A percentile compares a stretch with the other conserved stretches of the same genome.
phyloP scores from a whole-genome alignment of 352 stramenopile genomes.

The Phytophthora nicotianae region DNA sequence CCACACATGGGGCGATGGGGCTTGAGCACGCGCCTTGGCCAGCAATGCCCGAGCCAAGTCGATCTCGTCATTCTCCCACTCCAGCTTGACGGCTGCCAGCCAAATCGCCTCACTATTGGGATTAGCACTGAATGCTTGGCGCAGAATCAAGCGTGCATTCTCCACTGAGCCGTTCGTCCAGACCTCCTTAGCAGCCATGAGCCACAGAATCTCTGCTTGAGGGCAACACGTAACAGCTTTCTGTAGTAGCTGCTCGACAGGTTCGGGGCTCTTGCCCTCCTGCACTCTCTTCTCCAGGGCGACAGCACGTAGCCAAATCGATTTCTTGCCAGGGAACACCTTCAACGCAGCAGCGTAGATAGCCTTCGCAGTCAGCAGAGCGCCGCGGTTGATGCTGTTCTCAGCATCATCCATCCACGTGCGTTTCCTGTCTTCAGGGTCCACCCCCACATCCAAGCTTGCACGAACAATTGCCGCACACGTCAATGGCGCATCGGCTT shows the following conservation, averaged over 20 bases:
- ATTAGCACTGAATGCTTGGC: conserved; percentile 96
- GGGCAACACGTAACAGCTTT: conserved; percentile 94
- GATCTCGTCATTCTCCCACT: conserved; percentile 98
- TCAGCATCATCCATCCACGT: conserved; percentile 99
- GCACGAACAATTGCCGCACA: conserved; percentile 94
- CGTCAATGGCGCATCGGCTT: conserved; percentile 90
- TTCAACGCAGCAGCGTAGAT: conserved; percentile 94
- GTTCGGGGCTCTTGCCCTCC: conserved; percentile 72
- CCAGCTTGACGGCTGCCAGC: conserved; percentile 98
- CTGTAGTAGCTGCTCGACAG: conserved; percentile 89
- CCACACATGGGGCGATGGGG: conserved; percentile 93
- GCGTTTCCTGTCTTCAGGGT: conserved; percentile 95
- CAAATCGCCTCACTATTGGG: conserved; percentile 95
- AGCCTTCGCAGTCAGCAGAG: conserved; percentile 92
- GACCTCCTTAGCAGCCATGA: conserved; percentile 98
- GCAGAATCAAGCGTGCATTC: conserved; percentile 93
- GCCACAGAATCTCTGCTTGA: conserved; percentile 96
- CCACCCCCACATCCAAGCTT: conserved; percentile 95
- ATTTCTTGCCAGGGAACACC: conserved; percentile 92
- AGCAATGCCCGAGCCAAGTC: conserved; percentile 89
- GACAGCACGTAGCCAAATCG: conserved; percentile 95
- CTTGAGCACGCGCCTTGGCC: conserved; percentile 77
- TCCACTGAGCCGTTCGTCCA: conserved; percentile 95
- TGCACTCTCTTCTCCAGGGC: conserved; percentile 97
- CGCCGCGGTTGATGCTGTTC: conserved; percentile 81